Evolutionary conservation across 164 flowering plant genomes (phyloP).

Genomic region (Berberis thunbergii): DNA sequence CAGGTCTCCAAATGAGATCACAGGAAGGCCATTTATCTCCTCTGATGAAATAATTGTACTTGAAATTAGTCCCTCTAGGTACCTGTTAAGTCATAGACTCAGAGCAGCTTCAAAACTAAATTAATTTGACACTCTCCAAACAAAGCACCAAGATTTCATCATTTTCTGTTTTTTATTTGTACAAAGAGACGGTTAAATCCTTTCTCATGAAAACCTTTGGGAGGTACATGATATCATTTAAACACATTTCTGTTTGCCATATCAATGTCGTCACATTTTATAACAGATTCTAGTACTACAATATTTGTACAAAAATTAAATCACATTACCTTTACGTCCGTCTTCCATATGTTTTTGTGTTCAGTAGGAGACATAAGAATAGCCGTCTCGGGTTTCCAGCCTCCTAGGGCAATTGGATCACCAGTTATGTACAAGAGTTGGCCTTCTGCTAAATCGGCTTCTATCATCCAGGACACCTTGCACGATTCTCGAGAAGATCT

Average conservation of each 20-base stretch:
- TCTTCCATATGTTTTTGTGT: constrained; percentile 49
- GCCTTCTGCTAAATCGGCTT: constrained; percentile 54
- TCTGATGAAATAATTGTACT: constrained; percentile 54
- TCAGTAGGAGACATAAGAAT: constrained; percentile 47
- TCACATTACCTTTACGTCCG: constrained; percentile 39
- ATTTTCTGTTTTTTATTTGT: no score
- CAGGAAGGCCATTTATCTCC: constrained; percentile 37
- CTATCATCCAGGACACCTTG: constrained; percentile 46
- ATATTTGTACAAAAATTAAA: neutral
- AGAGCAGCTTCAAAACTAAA: constrained; percentile 1
- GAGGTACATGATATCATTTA: neutral
- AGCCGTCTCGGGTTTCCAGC: constrained; percentile 60
- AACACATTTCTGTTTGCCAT: neutral
- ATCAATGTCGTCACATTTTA: neutral
- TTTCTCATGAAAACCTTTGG: no score
- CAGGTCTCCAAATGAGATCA: constrained; percentile 59
- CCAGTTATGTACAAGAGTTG: constrained; percentile 51
- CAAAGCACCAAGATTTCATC: no score
- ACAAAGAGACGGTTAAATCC: no score
- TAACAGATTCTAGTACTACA: neutral
- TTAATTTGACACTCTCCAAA: neutral
- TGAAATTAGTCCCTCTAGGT: constrained; percentile 39
- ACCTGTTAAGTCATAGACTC: constrained; percentile 30
- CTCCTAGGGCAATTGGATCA: constrained; percentile 43
- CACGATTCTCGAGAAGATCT: constrained; percentile 18